Conservation (phyloP, 139 green algal genomes). For the Asterochloris erici region DNA sequence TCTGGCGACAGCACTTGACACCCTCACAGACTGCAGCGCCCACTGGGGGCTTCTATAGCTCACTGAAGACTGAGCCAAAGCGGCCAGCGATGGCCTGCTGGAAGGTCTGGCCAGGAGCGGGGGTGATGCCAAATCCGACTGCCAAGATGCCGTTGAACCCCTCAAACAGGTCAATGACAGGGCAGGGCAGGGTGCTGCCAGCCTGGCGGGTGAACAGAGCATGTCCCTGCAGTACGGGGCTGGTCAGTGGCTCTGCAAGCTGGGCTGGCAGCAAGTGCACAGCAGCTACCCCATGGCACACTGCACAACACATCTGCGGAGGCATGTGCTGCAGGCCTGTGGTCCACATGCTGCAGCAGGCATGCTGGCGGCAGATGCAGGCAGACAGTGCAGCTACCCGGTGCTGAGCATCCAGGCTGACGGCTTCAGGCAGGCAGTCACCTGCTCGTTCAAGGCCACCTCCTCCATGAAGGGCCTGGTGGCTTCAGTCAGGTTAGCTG, state of each 20-base stretch:
- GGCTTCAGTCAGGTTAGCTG: conserved; percentile 25
- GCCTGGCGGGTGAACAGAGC: conserved; percentile 24
- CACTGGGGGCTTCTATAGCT: background rate
- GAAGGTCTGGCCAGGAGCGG: background rate
- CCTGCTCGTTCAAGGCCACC: conserved; percentile 31
- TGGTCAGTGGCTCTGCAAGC: background rate
- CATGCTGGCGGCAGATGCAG: no score
- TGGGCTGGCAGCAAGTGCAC: background rate
- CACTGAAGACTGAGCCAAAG: conserved; percentile 10
- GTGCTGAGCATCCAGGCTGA: no score
- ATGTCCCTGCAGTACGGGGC: conserved; percentile 21
- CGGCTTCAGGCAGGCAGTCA: background rate
- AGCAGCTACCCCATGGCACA: no score
- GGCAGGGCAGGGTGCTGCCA: conserved; percentile 21
- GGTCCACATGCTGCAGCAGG: background rate
- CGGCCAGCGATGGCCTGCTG: background rate
- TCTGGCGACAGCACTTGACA: background rate
- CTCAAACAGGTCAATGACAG: conserved; percentile 15
- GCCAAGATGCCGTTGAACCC: conserved; percentile 32
- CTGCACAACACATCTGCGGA: no score
- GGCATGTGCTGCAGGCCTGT: no score
- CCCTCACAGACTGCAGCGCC: background rate
- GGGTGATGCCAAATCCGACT: background rate
- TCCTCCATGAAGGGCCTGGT: conserved; percentile 31
- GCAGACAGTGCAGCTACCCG: no score